phyloP scores from a whole-genome alignment of 2,329 filamentous ascomycete genomes.

The Paraphaeosphaeria sporulosa region DNA sequence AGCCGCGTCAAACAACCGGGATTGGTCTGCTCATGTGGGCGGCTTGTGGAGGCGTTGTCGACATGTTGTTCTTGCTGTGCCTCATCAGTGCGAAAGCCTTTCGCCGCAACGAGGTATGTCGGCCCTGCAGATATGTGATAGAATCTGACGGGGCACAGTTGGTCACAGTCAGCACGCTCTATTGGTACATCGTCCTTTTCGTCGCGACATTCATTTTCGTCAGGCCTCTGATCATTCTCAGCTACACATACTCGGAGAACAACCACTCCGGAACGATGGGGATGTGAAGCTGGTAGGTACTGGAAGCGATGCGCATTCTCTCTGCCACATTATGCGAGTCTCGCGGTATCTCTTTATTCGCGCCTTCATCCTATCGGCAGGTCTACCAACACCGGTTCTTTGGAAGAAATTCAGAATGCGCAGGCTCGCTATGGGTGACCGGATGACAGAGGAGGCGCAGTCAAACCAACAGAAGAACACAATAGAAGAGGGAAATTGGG shows the following conservation, averaged over 20 bases:
- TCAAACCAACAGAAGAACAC: background rate
- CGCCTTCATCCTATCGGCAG: slow-evolving; percentile 9
- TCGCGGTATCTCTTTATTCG: slow-evolving; percentile 19
- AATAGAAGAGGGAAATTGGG: background rate
- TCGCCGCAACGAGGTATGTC: slow-evolving; percentile 7
- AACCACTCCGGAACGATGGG: slow-evolving; percentile 19
- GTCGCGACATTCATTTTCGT: slow-evolving; percentile 20
- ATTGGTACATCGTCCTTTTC: slow-evolving; percentile 18
- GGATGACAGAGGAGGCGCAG: slow-evolving; percentile 7
- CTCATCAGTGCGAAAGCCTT: slow-evolving; percentile 6
- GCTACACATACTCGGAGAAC: slow-evolving; percentile 16
- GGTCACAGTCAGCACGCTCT: background rate
- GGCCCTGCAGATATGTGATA: background rate
- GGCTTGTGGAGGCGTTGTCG: slow-evolving; percentile 21
- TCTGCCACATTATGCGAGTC: slow-evolving; percentile 17
- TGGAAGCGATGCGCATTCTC: background rate
- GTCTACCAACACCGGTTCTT: background rate
- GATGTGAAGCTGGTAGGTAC: slow-evolving; percentile 9
- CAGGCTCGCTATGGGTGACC: background rate
- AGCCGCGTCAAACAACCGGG: slow-evolving; percentile 1
- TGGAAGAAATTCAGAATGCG: background rate
- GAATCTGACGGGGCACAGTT: background rate
- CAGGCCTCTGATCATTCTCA: slow-evolving; percentile 20
- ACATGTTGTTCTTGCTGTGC: slow-evolving; percentile 18
- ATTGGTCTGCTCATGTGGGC: slow-evolving; percentile 25